Conservation (phyloP, 202 grass and related monocot genomes). For the Zizania palustris region DNA sequence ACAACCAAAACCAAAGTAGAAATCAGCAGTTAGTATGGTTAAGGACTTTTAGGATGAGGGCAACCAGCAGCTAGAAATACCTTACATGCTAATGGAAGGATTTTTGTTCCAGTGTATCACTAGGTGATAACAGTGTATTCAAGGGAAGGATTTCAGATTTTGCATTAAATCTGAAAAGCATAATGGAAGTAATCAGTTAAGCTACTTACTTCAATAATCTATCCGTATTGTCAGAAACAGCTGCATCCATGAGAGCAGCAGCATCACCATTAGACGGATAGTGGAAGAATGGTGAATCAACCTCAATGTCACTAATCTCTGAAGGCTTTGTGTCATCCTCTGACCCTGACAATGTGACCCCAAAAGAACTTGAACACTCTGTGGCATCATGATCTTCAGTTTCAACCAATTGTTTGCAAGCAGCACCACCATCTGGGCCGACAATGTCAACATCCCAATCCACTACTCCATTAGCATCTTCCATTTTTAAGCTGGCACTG, state of each 20-base stretch:
- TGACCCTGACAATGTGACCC: conserved; percentile 72
- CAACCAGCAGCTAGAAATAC: neutral
- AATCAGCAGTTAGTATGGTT: neutral
- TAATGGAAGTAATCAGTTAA: conserved; percentile 6
- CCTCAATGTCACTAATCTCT: conserved; percentile 82
- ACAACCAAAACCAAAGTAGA: neutral
- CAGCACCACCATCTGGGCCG: conserved; percentile 24
- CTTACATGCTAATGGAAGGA: neutral
- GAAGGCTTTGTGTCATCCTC: conserved; percentile 63
- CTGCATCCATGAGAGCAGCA: conserved; percentile 57
- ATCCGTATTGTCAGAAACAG: conserved; percentile 55
- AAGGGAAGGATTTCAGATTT: neutral
- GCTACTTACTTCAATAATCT: conserved; percentile 76
- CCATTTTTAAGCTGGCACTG: conserved; percentile 35
- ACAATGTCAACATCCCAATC: conserved; percentile 70
- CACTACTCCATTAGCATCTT: conserved; percentile 27
- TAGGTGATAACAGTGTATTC: neutral
- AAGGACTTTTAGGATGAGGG: neutral
- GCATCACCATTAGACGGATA: conserved; percentile 61
- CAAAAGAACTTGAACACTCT: conserved; percentile 86
- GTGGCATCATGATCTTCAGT: conserved; percentile 67
- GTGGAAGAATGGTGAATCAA: conserved; percentile 79
- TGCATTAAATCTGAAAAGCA: conserved; percentile 22
- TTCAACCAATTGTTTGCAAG: conserved; percentile 41
- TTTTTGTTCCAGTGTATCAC: neutral